Base-by-base conservation (phyloP, 2,329 filamentous ascomycete species). In the Teratosphaeriaceae sp. region DNA sequence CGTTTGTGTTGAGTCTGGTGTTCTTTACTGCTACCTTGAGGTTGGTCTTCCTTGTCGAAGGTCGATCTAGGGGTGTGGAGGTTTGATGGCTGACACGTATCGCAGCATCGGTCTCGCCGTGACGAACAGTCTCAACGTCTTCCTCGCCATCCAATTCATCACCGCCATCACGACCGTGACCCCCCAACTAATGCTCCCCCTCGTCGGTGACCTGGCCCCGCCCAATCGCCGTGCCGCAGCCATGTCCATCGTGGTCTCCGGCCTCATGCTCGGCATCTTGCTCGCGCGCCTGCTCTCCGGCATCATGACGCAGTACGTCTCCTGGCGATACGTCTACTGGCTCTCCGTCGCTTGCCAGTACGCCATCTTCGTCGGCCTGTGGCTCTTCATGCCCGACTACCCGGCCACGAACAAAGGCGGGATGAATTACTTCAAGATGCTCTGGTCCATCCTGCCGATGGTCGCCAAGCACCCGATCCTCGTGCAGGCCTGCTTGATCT, bases 251-350 rank as follows among this genome's bases (percentile, higher is more conserved):
- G 82, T 89, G 6, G 80, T 85, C 2, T 86, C 82, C 0, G 86
- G 85, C 1, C 68, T 90, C 1, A 75, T 87, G 33, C 74, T 89
- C 1, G 86, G 86, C 13, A 78, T 92, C 49, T 72, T 94, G 2
- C 69, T 89, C 42, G 87, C 86, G 0, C 79, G 87, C 2, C 70
- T 90, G 0, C 73, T 92, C 1, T 82, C 84, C 0, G 86, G 87
- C 1, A 79, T 88, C 20, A 73, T 90, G 21, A 79, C 85, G 1
- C 78, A 87, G 53, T 88, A 78, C 57, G 81, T 80, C 0, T 72
- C 74, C 49, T 92, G 87, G 87, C 74, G 86, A 19, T 78, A 77
- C 45, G 79, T 90, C 6, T 92, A 88, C 68, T 90, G 84, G 84
- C 70, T 89, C 47, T 76, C 83, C 0, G 75, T 89, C 4, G 85